Percentiles rank a stretch among this genome's conserved stretches.
These are phyloP conservation scores for Glycine soja DNA, from an alignment of 306 rosid genomes.

Conservation along the genomic window DNA sequence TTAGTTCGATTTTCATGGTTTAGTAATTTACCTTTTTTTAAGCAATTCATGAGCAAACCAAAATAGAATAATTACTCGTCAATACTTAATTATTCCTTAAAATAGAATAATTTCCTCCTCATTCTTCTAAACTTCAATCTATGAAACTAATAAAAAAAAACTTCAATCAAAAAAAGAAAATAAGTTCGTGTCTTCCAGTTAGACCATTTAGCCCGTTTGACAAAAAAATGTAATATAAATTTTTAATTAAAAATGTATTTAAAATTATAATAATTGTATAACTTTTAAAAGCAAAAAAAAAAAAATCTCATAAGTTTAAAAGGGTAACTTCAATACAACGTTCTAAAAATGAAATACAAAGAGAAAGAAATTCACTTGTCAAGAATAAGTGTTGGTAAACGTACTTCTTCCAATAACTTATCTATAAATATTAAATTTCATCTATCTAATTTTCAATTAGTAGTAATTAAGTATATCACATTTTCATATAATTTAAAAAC, in stretches of 20 bases:
- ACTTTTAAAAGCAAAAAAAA: background rate
- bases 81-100: background rate
- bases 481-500: background rate
- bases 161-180: too few relatives aligned
- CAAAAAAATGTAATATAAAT: too few relatives aligned
- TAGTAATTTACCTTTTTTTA: background rate
- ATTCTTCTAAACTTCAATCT: background rate
- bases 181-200: background rate
- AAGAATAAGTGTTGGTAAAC: background rate
- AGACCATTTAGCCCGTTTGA: background rate
- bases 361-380: background rate
- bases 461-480: background rate
- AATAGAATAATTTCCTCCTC: background rate
- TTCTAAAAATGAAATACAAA: background rate
- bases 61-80: too few relatives aligned
- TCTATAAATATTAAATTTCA: background rate
- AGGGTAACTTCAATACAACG: background rate
- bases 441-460: background rate
- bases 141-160: too few relatives aligned
- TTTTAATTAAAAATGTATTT: too few relatives aligned
- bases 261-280: background rate
- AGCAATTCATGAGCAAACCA: background rate
- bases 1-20: background rate
- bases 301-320: background rate
- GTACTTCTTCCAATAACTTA: background rate